Percentiles rank a stretch among this genome's conserved stretches.
These are phyloP conservation scores for Fraxinus floribunda DNA, from an alignment of 305 asterid genomes.

Conservation along the genomic window DNA sequence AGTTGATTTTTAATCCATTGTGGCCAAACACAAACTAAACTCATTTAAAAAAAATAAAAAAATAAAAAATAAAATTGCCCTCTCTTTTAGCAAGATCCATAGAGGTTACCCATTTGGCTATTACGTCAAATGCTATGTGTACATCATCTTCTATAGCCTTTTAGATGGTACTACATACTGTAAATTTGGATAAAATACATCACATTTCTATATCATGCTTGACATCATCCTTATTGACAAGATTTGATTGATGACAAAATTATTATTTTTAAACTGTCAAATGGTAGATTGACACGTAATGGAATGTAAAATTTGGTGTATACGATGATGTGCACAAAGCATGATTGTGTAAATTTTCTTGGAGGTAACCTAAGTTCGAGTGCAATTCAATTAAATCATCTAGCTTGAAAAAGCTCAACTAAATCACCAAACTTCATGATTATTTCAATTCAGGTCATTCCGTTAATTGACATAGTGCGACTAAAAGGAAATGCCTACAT, in stretches of 20 bases:
- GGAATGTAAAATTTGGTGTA: not conserved
- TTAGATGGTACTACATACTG: not conserved
- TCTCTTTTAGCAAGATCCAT: not conserved
- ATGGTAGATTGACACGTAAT: not conserved
- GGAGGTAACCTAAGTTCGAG: not conserved
- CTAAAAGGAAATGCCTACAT: not conserved
- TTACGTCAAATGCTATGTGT: too few relatives aligned
- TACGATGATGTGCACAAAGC: too few relatives aligned
- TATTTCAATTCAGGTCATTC: not conserved
- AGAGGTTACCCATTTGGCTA: too few relatives aligned
- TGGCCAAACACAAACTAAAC: not conserved
- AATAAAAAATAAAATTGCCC: not conserved
- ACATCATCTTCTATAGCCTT: not conserved
- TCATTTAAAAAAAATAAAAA: not conserved
- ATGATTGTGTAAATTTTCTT: not conserved
- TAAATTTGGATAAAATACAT: not conserved
- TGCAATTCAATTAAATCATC: not conserved
- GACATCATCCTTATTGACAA: not conserved
- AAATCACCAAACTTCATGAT: not conserved
- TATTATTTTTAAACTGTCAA: too few relatives aligned
- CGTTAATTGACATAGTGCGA: not conserved
- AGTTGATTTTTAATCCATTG: not conserved
- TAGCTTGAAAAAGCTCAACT: not conserved
- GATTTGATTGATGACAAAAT: not conserved
- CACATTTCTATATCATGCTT: not conserved